phyloP scores from a whole-genome alignment of 164 flowering plant genomes.

The Aristolochia californica region DNA sequence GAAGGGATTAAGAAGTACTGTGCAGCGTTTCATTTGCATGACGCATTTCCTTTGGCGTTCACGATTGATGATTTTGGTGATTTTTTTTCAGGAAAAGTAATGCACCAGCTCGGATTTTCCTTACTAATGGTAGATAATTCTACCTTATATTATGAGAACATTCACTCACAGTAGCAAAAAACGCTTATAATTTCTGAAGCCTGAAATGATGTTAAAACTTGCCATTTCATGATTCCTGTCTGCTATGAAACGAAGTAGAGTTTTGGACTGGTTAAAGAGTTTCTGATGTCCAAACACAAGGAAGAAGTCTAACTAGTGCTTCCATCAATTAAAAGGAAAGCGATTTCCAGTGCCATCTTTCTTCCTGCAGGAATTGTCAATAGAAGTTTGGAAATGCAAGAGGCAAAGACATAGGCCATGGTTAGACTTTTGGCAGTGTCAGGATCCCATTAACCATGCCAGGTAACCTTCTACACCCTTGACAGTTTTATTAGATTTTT shows the following conservation, averaged over 20 bases:
- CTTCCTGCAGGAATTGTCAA: conserved; percentile 43
- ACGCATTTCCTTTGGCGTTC: conserved; percentile 53
- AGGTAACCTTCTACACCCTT: conserved; percentile 30
- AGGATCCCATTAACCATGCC: conserved; percentile 55
- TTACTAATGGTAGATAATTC: neutral
- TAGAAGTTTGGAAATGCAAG: conserved; percentile 55
- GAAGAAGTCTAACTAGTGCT: neutral
- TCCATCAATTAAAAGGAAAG: neutral
- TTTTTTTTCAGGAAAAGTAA: conserved; percentile 62
- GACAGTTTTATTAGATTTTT: neutral
- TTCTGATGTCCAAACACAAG: neutral
- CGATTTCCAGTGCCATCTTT: neutral
- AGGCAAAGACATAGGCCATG: conserved; percentile 80
- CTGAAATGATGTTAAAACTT: no score
- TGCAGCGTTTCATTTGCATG: conserved; percentile 79
- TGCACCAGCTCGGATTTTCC: neutral
- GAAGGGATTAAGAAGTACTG: conserved; percentile 72
- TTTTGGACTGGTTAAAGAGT: neutral
- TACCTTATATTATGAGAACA: neutral
- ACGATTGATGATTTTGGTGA: conserved; percentile 77
- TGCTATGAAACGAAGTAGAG: neutral
- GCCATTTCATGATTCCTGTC: neutral
- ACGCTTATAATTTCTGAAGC: no score
- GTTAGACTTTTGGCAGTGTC: conserved; percentile 61
- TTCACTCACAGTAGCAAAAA: neutral